phyloP scores from a whole-genome alignment of 2,329 filamentous ascomycete genomes.

The Cladosporium sp. region DNA sequence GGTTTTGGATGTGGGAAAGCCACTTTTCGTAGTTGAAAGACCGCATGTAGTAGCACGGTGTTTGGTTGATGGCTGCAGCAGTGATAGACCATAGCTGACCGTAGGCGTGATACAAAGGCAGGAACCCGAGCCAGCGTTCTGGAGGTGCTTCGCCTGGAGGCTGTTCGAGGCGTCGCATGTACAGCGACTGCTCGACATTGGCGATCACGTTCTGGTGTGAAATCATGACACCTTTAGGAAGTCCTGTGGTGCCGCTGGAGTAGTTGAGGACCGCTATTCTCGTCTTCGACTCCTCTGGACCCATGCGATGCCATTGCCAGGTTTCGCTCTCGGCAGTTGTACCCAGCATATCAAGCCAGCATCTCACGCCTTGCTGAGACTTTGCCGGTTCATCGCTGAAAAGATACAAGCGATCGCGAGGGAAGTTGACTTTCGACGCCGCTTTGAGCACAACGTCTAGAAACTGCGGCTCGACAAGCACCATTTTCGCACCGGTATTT shows the following conservation, averaged over 20 bases:
- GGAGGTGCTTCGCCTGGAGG: conserved; percentile 16
- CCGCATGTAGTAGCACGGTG: conserved; percentile 35
- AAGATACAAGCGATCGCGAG: conserved; percentile 67
- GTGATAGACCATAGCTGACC: conserved; percentile 37
- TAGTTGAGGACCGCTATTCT: conserved; percentile 85
- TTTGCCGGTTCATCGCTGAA: conserved; percentile 58
- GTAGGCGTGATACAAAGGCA: conserved; percentile 33
- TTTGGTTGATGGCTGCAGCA: conserved; percentile 28
- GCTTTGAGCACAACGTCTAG: conserved; percentile 64
- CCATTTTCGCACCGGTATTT: conserved; percentile 68
- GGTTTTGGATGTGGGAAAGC: conserved; percentile 35
- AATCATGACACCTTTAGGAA: conserved; percentile 88
- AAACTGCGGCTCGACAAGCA: conserved; percentile 69
- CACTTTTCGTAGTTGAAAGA: conserved; percentile 33
- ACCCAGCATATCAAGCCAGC: conserved; percentile 42
- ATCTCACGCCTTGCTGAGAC: conserved; percentile 32
- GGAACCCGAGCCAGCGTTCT: conserved; percentile 34
- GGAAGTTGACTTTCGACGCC: conserved; percentile 65
- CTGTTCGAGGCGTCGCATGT: conserved; percentile 35
- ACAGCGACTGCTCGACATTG: conserved; percentile 50
- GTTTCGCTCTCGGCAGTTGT: conserved; percentile 52
- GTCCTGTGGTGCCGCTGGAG: conserved; percentile 82
- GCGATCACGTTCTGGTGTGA: conserved; percentile 78
- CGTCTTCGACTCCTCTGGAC: conserved; percentile 61
- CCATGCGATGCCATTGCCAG: conserved; percentile 63